Base-by-base conservation (phyloP, 495 filamentous ascomycete species). In the Acidomyces sp. region DNA sequence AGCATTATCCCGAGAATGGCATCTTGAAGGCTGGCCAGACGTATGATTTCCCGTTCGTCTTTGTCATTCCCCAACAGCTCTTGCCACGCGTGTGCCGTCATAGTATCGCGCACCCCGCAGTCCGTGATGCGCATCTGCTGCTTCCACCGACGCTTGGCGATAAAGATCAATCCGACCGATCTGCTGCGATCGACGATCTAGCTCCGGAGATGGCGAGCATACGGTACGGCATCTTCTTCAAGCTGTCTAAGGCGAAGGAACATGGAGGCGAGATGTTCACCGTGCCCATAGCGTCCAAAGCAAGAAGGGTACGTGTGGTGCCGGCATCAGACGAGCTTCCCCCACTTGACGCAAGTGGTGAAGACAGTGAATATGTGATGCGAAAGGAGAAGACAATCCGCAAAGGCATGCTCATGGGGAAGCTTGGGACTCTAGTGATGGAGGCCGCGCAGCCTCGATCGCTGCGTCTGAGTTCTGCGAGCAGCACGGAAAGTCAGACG, bases 101-200 rank as follows among this genome's bases (percentile, higher is more conserved):
- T 55, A n/a, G 37, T 5, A 65, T 62, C 20, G 55, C 55, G 2
- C 73, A 74, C 38, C 56, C 67, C 6, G 68, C 77, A 21, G 63
- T 93, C 28, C 68, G 72, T 41, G 69, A 73, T 21, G 74, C 77
- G 2, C 90, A 97, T 62, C 65, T 85, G 2, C 67, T 75, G 36
- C 69, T 93, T 0, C 90, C 86, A 0, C 88, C 90, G 2, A 83
- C 73, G 11, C 56, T 94, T 37, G 88, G 88, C 19, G 77, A 85
- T 43, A 61, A 70, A 7, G 45, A 62, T 3, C 54, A 74, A n/a
- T 34, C 34, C 13, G 29, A 16, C 17, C 15, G 15, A 3, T 19
- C 13, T 3, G 37, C 41, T 12, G 21, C 25, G 3, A 17, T 33
- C 3, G 82, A 95, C 52, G 92, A 96, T 53, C 67, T 90, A 59